Conservation (phyloP, 768 basidiomycete genomes). For the Lactarius sp. region DNA sequence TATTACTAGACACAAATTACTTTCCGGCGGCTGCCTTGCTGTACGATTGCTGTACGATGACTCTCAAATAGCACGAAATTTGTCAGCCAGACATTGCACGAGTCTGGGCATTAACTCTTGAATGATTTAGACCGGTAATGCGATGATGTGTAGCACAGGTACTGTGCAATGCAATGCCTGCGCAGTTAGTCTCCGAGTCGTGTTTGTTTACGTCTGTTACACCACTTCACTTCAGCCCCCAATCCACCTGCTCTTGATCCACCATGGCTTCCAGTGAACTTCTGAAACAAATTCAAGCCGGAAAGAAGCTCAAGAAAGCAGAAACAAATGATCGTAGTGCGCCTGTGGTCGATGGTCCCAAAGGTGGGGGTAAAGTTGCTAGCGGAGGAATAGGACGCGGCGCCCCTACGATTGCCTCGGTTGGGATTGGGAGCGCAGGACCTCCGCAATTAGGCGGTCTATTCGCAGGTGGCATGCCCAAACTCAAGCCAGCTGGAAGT, state of each 20-base stretch:
- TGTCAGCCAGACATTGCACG: not conserved
- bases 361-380: constrained; percentile 32
- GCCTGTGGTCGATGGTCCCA: constrained; percentile 50
- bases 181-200: not conserved
- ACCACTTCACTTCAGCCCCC: not conserved
- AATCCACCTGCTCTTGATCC: constrained; percentile 1
- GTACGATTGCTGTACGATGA: not conserved
- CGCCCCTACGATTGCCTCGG: constrained; percentile 27
- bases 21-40: not conserved
- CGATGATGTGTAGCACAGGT: not conserved
- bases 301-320: constrained; percentile 76
- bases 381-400: constrained; percentile 38
- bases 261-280: constrained; percentile 72
- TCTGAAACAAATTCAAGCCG: constrained; percentile 76
- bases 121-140: not conserved
- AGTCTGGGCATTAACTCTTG: not conserved
- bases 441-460: constrained; percentile 80
- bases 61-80: not conserved
- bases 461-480: constrained; percentile 91
- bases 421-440: constrained; percentile 37
- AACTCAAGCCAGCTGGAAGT: constrained; percentile 72
- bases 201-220: constrained; percentile 13
- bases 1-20: no score
- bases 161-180: not conserved
- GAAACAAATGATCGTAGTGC: constrained; percentile 79